These are phyloP conservation scores for Zostera marina DNA, from an alignment of 116 monocot species.

Conservation along the genomic window DNA sequence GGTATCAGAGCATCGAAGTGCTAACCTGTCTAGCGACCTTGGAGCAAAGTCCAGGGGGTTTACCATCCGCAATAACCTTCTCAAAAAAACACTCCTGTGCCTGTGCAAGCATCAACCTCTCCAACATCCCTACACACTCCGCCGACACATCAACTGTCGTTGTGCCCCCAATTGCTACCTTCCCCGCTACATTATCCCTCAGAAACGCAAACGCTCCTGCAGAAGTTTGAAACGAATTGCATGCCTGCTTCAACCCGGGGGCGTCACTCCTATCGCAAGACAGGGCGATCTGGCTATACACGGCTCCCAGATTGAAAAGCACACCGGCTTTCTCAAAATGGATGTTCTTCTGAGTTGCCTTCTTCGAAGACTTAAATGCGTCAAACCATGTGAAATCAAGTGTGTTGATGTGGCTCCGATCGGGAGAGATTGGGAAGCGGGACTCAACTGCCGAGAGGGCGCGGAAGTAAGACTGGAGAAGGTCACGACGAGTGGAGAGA, in stretches of 20 bases:
- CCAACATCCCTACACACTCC: conserved; percentile 79
- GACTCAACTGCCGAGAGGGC: conserved; percentile 45
- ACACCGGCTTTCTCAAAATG: conserved; percentile 75
- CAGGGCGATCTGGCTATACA: conserved; percentile 69
- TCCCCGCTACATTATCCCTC: conserved; percentile 35
- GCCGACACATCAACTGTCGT: conserved; percentile 56
- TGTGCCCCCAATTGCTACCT: conserved; percentile 20
- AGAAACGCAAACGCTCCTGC: conserved; percentile 69
- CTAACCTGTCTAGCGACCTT: conserved; percentile 81
- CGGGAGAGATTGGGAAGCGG: conserved; percentile 51
- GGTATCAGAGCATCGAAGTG: not conserved
- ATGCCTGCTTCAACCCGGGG: conserved; percentile 63
- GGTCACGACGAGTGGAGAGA: conserved; percentile 50
- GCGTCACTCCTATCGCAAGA: conserved; percentile 36
- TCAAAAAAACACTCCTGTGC: conserved; percentile 98
- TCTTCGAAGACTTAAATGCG: conserved; percentile 60
- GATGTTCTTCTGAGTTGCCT: conserved; percentile 42
- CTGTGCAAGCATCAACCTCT: conserved; percentile 95
- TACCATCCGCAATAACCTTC: conserved; percentile 65
- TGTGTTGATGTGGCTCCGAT: conserved; percentile 25
- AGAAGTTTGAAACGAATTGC: conserved; percentile 61
- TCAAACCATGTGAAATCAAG: conserved; percentile 83
- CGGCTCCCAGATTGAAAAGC: conserved; percentile 75
- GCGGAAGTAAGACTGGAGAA: conserved; percentile 50
- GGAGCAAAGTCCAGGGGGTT: conserved; percentile 57